Evolutionary conservation across 1,284 basidiomycete species (phyloP).

Genomic region (Coniferiporia sulphurascens): DNA sequence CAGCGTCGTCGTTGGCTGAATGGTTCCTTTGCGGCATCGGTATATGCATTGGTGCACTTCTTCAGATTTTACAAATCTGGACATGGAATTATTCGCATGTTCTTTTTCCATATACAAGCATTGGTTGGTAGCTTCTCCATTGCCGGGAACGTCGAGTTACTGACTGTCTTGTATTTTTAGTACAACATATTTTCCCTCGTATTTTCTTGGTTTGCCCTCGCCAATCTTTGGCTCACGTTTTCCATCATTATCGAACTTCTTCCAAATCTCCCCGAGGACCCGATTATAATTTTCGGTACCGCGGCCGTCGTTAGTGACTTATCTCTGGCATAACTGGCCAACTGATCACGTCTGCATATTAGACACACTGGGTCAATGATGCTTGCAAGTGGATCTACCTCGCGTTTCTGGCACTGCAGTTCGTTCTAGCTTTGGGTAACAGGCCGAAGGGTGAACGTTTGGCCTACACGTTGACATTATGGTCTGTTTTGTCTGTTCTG

Average conservation of each 20-base stretch:
- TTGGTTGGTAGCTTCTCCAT: conserved; percentile 47
- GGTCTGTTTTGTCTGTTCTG: conserved; percentile 38
- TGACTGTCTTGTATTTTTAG: conserved; percentile 30
- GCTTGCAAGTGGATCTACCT: conserved; percentile 87
- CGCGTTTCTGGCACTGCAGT: conserved; percentile 78
- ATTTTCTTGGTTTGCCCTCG: conserved; percentile 90
- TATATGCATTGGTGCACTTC: conserved; percentile 94
- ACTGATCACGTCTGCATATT: not conserved
- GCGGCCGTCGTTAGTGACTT: conserved; percentile 28
- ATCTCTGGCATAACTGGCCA: not conserved
- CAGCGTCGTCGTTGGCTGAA: conserved; percentile 97
- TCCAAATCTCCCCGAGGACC: conserved; percentile 46
- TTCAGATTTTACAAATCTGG: conserved; percentile 84
- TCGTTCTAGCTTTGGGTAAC: conserved; percentile 93
- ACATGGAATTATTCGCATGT: conserved; percentile 83
- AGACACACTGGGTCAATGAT: conserved; percentile 92
- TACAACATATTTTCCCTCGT: conserved; percentile 77
- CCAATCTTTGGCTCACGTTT: conserved; percentile 95
- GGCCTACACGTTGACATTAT: conserved; percentile 79
- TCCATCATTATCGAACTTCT: conserved; percentile 92
- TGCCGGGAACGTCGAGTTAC: not conserved
- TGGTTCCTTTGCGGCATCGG: conserved; percentile 94
- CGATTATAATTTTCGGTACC: conserved; percentile 38
- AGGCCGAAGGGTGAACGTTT: conserved; percentile 90
- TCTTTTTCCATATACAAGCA: conserved; percentile 94